Base-by-base conservation (phyloP, 2,329 filamentous ascomycete species). In the Berkeleyomyces basicola region DNA sequence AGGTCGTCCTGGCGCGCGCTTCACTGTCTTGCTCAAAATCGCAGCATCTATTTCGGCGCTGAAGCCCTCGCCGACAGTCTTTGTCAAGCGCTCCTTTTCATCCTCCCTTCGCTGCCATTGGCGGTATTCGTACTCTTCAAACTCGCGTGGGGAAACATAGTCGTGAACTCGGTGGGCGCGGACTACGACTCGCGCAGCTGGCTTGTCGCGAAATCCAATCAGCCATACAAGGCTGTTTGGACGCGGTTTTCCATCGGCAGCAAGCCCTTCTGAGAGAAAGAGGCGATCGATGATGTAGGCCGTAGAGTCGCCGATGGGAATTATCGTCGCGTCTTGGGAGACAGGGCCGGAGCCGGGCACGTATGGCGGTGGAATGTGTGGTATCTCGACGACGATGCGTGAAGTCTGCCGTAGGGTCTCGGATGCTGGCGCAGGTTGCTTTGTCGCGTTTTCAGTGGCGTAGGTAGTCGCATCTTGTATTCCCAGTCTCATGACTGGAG, bases 231-330 rank as follows among this genome's bases (percentile, higher is more conserved):
- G 74, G 6, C 78, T 72, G 55, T 77, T 75, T 7, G 73, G 72
- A 0, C 74, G 65, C 3, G 70, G 70, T 23, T 68, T 69, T 7
- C 75, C 73, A 60, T 76, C 71, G 1, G 67, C 68, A 39, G 70
- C 71, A 40, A 66, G 53, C 10, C 69, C 68, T 58, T 69, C 72
- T 46, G 78, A 75, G 0, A 80, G 71, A 6, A 82, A 71, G 40
- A 79, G 73, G 66, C 79, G 77, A 58, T 79, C 77, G 65, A 79
- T 69, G 49, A 86, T 85, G 67, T 78, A 81, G n/a, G 79, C 81
- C 7, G 77, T 77, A 51, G 77, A 76, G 66, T 83, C 78, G 68
- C 75, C 70, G 1, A 73, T 69, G 2, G 77, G 80, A 2, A 77
- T 69, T 5, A 83, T 70, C n/a, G 73, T 69, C 14, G 82, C 71